phyloP scores from a whole-genome alignment of 768 basidiomycete genomes.

The Grammothele lineata region DNA sequence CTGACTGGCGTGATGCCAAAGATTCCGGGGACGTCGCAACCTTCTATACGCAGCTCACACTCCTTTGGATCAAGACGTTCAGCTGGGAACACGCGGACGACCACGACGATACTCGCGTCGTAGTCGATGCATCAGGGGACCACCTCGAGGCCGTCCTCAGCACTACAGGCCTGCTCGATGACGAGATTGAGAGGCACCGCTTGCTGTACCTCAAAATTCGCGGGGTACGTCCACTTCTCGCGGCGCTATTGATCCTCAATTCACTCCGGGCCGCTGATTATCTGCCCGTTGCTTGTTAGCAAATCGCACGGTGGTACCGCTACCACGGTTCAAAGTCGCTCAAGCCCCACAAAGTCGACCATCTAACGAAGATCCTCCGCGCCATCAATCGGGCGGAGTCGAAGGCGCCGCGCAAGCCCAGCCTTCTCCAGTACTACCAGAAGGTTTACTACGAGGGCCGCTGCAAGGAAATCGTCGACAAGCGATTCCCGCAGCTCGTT shows the following conservation, averaged over 20 bases:
- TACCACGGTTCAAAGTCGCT: neutral
- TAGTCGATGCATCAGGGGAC: neutral
- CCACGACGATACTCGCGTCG: neutral
- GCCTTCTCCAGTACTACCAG: neutral
- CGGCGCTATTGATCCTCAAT: neutral
- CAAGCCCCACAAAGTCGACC: neutral
- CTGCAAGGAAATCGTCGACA: neutral
- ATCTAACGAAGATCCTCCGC: neutral
- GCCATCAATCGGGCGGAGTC: neutral
- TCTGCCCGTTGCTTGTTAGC: too few species aligned
- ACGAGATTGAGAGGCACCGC: neutral
- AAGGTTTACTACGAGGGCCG: neutral
- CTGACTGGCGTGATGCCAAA: too few species aligned
- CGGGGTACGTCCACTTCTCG: neutral
- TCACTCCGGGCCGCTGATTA: too few species aligned
- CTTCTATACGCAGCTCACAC: neutral
- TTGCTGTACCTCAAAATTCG: neutral
- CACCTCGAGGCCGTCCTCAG: neutral
- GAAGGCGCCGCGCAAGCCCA: neutral
- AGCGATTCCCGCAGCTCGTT: neutral
- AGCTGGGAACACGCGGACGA: neutral
- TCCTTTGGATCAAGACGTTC: neutral
- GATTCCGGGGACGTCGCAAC: neutral
- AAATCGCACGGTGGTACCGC: neutral
- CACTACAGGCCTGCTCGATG: neutral